phyloP scores from a whole-genome alignment of 192 early-diverging fungal species.

The Backusella tuberculispora region DNA sequence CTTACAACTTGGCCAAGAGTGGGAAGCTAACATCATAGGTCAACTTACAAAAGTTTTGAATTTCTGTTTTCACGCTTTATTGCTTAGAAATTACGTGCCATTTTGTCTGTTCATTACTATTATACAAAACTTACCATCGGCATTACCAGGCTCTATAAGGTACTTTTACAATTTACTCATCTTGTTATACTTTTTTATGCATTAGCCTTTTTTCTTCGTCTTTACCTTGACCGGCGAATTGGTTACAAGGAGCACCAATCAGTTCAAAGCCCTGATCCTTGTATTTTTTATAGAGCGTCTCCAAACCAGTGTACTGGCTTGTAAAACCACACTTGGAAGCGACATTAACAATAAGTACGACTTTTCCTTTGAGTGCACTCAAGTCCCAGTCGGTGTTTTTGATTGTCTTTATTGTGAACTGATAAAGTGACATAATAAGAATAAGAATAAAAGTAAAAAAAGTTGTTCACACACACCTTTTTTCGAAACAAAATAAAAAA shows the following conservation, averaged over 20 bases:
- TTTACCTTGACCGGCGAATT: slow-evolving; percentile 71
- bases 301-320: slow-evolving; percentile 73
- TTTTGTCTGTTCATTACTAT: slow-evolving; percentile 23
- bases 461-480: no score
- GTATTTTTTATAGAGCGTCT: slow-evolving; percentile 70
- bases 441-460: no score
- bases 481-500: no score
- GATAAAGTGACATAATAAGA: slow-evolving; percentile 26
- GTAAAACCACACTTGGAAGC: slow-evolving; percentile 93
- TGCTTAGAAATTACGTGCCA: slow-evolving; percentile 7
- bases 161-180: neutral
- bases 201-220: neutral
- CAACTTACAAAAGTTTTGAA: slow-evolving; percentile 60
- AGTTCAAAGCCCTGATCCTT: slow-evolving; percentile 75
- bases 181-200: neutral
- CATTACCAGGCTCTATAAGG: slow-evolving; percentile 49
- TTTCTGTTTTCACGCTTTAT: slow-evolving; percentile 29
- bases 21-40: slow-evolving; percentile 87
- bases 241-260: slow-evolving; percentile 92
- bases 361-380: slow-evolving; percentile 33
- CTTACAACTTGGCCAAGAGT: slow-evolving; percentile 78
- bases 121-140: slow-evolving; percentile 44
- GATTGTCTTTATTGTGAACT: slow-evolving; percentile 34
- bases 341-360: slow-evolving; percentile 82
- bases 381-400: slow-evolving; percentile 35